Base-by-base conservation (phyloP, 768 basidiomycete species). In the Krasilnikovozyma curviuscula region DNA sequence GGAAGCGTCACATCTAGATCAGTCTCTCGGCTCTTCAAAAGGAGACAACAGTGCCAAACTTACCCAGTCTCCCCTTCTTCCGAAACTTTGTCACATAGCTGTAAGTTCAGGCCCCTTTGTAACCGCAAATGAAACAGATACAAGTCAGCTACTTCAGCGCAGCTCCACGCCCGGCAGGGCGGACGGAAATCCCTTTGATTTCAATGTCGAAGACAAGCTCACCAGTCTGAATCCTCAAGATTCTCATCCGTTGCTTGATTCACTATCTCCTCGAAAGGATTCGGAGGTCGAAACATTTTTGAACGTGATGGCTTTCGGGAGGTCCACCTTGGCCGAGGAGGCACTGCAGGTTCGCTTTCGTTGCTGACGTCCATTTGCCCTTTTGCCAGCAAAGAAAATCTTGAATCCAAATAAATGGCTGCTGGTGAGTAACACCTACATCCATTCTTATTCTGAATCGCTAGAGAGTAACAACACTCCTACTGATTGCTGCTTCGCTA, bases 221-320 rank as follows among this genome's bases (percentile, higher is more conserved):
- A n/a, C n/a, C 93, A 98, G 65, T 93, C 83, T 68, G 93, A 91
- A 47, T 73, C 71, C 0, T 89, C 89, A 50, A 89, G 70, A 63
- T 86, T 88, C 73, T 97, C 93, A 63, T 89, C 85, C n/a, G 93
- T 98, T 29, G 91, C 82, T 67, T 93, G 91, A 58, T 66, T 89
- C 93, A 65, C 21, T 29, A 31, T 4, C 7, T 6, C 9, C 7
- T 12, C 24, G 32, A 25, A 19, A 34, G 32, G 16, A 38, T 21
- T 37, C 35, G 18, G 35, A 7, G 18, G 35, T 37, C 35, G 18
- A 37, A 37, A 37, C 35, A 37, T 40, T 33, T 16, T 42, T 42
- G 44, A 52, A 46, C 50, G 48, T 50, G 32, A 28, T n/a, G 31
- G 30, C 37, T 4, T 47, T 29, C 7, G 46, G 37, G 24, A 39